These are phyloP conservation scores for Pistacia vera DNA, from an alignment of 345 rosid genomes.

Conservation along the genomic window DNA sequence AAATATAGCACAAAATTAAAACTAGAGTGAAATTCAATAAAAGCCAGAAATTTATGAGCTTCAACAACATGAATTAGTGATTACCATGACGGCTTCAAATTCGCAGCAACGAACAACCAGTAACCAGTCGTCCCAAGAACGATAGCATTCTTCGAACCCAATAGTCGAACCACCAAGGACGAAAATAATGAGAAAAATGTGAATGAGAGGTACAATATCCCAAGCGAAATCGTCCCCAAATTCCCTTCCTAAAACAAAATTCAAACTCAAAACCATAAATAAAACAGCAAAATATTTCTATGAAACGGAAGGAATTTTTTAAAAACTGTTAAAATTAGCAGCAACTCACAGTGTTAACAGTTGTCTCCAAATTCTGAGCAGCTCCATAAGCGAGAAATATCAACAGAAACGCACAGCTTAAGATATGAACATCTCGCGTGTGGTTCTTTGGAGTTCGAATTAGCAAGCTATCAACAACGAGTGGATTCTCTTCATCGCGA, in stretches of 20 bases:
- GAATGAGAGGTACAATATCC: slow-evolving; percentile 85
- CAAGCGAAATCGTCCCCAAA: slow-evolving; percentile 84
- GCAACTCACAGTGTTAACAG: slow-evolving; percentile 68
- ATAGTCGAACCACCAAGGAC: slow-evolving; percentile 71
- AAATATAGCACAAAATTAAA: slow-evolving; percentile 3
- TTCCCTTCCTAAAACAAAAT: slow-evolving; percentile 52
- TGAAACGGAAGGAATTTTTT: background rate
- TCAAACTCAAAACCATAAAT: slow-evolving; percentile 5
- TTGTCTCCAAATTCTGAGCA: slow-evolving; percentile 93
- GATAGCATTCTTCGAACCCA: slow-evolving; percentile 86
- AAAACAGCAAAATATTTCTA: slow-evolving; percentile 7
- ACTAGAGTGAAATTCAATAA: background rate
- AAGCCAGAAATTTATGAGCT: background rate
- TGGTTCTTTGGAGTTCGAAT: slow-evolving; percentile 38
- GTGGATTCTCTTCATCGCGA: slow-evolving; percentile 62
- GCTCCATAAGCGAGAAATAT: slow-evolving; percentile 90
- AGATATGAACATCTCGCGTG: slow-evolving; percentile 70
- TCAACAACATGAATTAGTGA: background rate
- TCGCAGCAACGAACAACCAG: slow-evolving; percentile 90
- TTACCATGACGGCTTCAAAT: slow-evolving; percentile 85
- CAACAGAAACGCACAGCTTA: slow-evolving; percentile 77
- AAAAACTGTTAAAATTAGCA: background rate
- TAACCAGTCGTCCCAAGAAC: slow-evolving; percentile 88
- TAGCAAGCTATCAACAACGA: slow-evolving; percentile 45
- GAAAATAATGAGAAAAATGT: slow-evolving; percentile 82